Base-by-base conservation (phyloP, 1,139 yeast genomes). In the Lodderomyces metapsilosis region DNA sequence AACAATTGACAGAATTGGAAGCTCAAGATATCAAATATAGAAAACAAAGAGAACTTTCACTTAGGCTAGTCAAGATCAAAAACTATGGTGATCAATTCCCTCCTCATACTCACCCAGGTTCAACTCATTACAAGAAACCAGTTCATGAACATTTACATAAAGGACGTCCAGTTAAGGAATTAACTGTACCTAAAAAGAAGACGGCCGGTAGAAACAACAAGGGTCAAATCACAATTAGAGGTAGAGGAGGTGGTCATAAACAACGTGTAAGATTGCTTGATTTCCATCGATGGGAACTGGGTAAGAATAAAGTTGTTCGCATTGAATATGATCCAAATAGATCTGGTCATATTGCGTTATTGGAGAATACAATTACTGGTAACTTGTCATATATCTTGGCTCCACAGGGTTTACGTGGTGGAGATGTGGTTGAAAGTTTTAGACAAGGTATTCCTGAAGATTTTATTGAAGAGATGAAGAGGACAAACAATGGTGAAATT, bases 241-340 rank as follows among this genome's bases (percentile, higher is more conserved):
- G 94, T 61, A 82, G 94, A 63, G 98, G 98, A 61, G 98, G 98
- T 56, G 98, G 98, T 36, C 95, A 88, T 61, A 88, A 86, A 63
- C 83, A 89, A 58, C 80, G 98, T 64, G 78, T 86, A 34, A 79
- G 99, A 56, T 62, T 87, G 37, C 76, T 92, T 22, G 99, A 92
- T 63, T 83, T 84, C 57, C 72, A 73, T 54, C 78, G 99, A 56
- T 58, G 63, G 36, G 75, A 61, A 3, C 65, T 81, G 1, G 98
- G 98, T 18, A 76, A 75, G 41, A 95, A 88, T 53, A 76, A 79
- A 17, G 98, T 92, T 17, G 69, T 83, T 44, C 76, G 99, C 58
- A 88, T 92, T 45, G 99, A 92, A 64, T 88, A 89, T 59, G 99
- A 92, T 64, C 99, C 99, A 36, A 88, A 88, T 57, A 79, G 99